A percentile compares a stretch with the other conserved stretches of the same genome.
Conservation (phyloP, 257 asterid genomes). For the Solanum pimpinellifolium region DNA sequence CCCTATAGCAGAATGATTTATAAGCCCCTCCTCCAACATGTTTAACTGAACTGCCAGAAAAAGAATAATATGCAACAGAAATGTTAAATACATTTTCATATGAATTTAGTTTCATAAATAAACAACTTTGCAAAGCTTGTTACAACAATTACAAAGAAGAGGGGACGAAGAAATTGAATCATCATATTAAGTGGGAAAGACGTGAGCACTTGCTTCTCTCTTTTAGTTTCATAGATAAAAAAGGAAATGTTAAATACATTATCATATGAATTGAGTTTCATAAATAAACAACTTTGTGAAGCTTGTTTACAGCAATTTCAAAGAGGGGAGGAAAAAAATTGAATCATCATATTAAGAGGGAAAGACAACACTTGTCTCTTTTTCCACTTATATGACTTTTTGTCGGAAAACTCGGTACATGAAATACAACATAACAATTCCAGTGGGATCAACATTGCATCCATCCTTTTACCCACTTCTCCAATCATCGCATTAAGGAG, state of each 20-base stretch:
- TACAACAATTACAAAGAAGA: not conserved
- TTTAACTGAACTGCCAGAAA: slow-evolving; percentile 93
- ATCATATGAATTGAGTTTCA: not conserved
- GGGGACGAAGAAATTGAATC: not conserved
- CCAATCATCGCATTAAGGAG: slow-evolving; percentile 94
- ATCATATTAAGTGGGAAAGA: slow-evolving; percentile 7
- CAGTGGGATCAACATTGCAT: slow-evolving; percentile 23
- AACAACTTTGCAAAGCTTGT: not conserved
- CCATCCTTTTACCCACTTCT: slow-evolving; percentile 72
- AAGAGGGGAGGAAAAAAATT: not conserved
- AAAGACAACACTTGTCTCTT: slow-evolving; percentile 65
- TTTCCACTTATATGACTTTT: slow-evolving; percentile 91
- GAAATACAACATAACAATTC: slow-evolving; percentile 88
- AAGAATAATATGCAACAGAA: slow-evolving; percentile 9
- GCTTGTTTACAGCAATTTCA: not conserved
- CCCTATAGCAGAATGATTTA: slow-evolving; percentile 80
- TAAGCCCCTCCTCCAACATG: slow-evolving; percentile 95
- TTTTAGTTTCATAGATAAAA: slow-evolving; percentile 14
- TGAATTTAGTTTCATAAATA: not conserved
- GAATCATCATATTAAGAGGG: not conserved
- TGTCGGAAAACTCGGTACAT: slow-evolving; percentile 83
- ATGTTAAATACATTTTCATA: not conserved
- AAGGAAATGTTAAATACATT: not conserved
- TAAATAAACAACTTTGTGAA: not conserved
- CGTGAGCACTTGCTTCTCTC: slow-evolving; percentile 65